Evolutionary conservation across 2,329 filamentous ascomycete species (phyloP), one percentile per base, ranked within the genome.

Genomic region (Corynespora cassiicola): DNA sequence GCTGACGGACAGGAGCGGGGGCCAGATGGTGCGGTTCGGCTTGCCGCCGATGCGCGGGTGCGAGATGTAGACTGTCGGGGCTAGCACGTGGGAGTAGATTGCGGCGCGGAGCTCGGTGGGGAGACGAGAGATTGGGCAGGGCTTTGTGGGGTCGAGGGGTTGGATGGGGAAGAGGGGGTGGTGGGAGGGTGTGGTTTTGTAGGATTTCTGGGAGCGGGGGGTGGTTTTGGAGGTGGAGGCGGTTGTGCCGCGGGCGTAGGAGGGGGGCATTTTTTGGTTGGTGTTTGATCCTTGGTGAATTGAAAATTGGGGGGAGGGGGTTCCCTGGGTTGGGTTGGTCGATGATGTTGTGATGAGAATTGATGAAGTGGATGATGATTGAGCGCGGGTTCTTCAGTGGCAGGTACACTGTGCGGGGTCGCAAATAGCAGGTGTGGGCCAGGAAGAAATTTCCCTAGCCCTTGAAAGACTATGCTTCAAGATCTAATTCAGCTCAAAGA

Each of bases 241-340:
- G 9, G 42, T 29, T 35, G 53, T 58, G 25, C 49, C 40, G 28
- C 51, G 53, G 7, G 51, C 44, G 18, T 55, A 58, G 5, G 51
- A 52, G 23, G 55, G 49, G n/a, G 38, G 28, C 53, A 58, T 58
- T 3, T 36, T 12, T n/a, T n/a, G n/a, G n/a, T n/a, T n/a, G n/a
- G n/a, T n/a, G n/a, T n/a, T n/a, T n/a, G n/a, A n/a, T n/a, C n/a
- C n/a, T n/a, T n/a, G n/a, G n/a, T n/a, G n/a, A n/a, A n/a, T n/a
- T n/a, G n/a, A n/a, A n/a, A n/a, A n/a, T n/a, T n/a, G n/a, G n/a
- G n/a, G n/a, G n/a, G n/a, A n/a, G n/a, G n/a, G n/a, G n/a, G n/a
- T n/a, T n/a, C n/a, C n/a, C 7, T 26, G 9, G 28, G 3, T n/a
- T 18, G 14, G 19, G 7, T 18, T 19, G 19, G 12, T 12, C 8